Evolutionary conservation across 1,284 basidiomycete species (phyloP).

Genomic region (Melampsora larici-populina): DNA sequence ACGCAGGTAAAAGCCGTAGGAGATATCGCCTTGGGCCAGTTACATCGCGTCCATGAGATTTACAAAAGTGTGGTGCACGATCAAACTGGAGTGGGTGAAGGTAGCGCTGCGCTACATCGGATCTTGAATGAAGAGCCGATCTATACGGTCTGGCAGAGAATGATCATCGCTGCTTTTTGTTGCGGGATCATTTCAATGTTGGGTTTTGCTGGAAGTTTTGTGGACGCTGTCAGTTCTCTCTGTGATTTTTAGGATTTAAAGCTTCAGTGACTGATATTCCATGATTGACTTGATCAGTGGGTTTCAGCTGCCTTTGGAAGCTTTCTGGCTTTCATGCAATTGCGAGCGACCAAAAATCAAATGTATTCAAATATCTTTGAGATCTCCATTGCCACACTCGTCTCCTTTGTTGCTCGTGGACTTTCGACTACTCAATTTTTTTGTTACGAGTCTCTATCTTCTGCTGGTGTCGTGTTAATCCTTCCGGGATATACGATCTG

Average conservation of each 20-base stretch:
- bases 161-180: slow-evolving; percentile 68
- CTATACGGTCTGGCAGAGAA: slow-evolving; percentile 61
- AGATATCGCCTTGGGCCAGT: slow-evolving; percentile 52
- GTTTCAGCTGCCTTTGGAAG: slow-evolving; percentile 70
- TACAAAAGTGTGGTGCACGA: slow-evolving; percentile 76
- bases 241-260: neutral
- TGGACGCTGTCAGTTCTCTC: slow-evolving; percentile 62
- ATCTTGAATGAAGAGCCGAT: slow-evolving; percentile 61
- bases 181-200: slow-evolving; percentile 70
- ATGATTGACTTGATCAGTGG: slow-evolving; percentile 55
- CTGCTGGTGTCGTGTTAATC: slow-evolving; percentile 54
- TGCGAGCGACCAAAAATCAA: slow-evolving; percentile 71
- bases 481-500: slow-evolving; percentile 68
- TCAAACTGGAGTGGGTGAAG: slow-evolving; percentile 65
- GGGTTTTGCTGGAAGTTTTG: slow-evolving; percentile 73
- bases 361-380: slow-evolving; percentile 86
- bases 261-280: neutral
- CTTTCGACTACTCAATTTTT: slow-evolving; percentile 71
- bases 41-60: slow-evolving; percentile 61
- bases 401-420: slow-evolving; percentile 72
- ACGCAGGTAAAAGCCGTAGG: slow-evolving; percentile 44
- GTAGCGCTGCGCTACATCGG: slow-evolving; percentile 62
- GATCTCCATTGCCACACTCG: slow-evolving; percentile 74
- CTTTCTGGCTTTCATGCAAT: slow-evolving; percentile 69
- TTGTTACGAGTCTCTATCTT: slow-evolving; percentile 63